These are phyloP conservation scores for Talaromyces pinophilus DNA, from an alignment of 2,329 filamentous ascomycete genomes.

Conservation along the genomic window DNA sequence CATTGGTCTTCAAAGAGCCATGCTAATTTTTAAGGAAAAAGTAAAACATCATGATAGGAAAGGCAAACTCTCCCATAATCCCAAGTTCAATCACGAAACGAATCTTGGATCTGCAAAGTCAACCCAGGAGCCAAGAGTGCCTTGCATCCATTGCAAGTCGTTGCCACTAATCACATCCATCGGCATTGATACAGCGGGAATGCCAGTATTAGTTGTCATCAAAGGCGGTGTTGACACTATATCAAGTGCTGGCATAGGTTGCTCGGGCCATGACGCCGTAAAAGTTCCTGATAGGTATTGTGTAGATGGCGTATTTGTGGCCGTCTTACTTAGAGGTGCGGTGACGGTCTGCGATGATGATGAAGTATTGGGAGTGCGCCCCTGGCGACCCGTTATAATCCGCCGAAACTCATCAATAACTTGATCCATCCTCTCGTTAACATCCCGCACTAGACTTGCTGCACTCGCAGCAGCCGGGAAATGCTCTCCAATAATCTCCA, in stretches of 20 bases:
- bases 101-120: not conserved
- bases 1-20: not conserved
- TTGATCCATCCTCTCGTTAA: not conserved
- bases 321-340: not conserved
- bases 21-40: not conserved
- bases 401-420: not conserved
- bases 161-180: not conserved
- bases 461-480: constrained; percentile 21
- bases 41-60: not conserved
- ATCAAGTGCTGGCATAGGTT: not conserved
- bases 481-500: not conserved
- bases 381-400: not conserved
- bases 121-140: not conserved
- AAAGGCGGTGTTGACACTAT: not conserved
- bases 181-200: not conserved
- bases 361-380: not conserved
- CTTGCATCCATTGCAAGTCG: constrained; percentile 3
- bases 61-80: not conserved
- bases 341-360: not conserved
- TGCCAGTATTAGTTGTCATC: not conserved
- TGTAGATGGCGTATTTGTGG: not conserved
- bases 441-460: not conserved
- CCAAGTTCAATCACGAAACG: not conserved
- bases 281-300: not conserved
- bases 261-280: not conserved